These are phyloP conservation scores for Eucalyptus guilfoylei DNA, from an alignment of 345 rosid genomes.

Conservation along the genomic window DNA sequence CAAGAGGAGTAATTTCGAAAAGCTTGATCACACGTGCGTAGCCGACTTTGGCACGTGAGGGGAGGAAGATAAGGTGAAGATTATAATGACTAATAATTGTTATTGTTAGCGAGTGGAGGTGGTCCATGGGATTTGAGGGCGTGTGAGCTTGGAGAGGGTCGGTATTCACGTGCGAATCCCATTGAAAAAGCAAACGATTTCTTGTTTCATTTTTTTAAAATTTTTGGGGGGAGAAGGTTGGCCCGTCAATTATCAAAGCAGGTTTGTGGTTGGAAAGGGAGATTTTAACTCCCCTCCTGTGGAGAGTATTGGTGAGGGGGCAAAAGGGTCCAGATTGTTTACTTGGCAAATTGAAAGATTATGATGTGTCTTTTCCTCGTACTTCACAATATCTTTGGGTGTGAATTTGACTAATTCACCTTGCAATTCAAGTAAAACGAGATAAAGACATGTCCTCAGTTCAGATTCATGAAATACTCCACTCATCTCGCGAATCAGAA, in stretches of 20 bases:
- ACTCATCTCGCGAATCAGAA: background rate
- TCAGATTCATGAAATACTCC: background rate
- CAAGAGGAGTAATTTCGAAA: background rate
- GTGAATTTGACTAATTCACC: background rate
- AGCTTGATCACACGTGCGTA: constrained; percentile 6
- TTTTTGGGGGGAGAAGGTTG: constrained; percentile 19
- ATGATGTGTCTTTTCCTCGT: background rate
- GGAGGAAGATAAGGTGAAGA: background rate
- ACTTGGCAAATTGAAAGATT: background rate
- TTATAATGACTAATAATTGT: background rate
- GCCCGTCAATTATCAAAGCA: constrained; percentile 26
- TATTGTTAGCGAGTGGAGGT: background rate
- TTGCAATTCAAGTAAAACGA: background rate
- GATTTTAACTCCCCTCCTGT: background rate
- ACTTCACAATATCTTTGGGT: background rate
- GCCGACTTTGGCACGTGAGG: constrained; percentile 39
- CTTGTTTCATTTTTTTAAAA: background rate
- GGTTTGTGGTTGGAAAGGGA: constrained; percentile 25
- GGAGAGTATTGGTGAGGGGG: background rate
- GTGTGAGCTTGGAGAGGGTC: constrained; percentile 19
- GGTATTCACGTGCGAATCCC: constrained; percentile 52
- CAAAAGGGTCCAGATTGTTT: background rate
- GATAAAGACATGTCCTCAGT: background rate
- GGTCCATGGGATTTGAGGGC: background rate
- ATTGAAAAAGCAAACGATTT: constrained; percentile 6